phyloP scores from a whole-genome alignment of 2,329 filamentous ascomycete species.

The Monosporascus sp. region DNA sequence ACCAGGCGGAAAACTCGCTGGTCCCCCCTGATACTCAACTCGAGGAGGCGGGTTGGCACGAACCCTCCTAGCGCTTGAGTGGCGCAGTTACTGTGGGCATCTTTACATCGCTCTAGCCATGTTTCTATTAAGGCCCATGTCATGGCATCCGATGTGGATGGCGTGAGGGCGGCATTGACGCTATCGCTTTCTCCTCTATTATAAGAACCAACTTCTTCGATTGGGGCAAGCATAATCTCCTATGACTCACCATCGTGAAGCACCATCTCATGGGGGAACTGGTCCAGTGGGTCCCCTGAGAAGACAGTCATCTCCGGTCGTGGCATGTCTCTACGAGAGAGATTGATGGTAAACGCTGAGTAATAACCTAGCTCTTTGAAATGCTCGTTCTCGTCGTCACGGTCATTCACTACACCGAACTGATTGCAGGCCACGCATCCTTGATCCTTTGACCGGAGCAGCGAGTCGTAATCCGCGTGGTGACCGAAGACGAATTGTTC shows the following conservation, averaged over 20 bases:
- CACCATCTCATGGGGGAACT: slow-evolving; percentile 4
- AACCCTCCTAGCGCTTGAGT: slow-evolving; percentile 1
- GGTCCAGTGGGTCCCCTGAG: slow-evolving; percentile 3
- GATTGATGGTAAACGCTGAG: slow-evolving; percentile 9
- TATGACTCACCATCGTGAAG: slow-evolving; percentile 8
- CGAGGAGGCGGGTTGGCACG: slow-evolving; percentile 11
- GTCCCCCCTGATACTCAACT: background rate
- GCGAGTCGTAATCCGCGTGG: slow-evolving; percentile 9
- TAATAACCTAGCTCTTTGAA: slow-evolving; percentile 7
- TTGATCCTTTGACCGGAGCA: slow-evolving; percentile 3
- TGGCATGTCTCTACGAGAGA: background rate
- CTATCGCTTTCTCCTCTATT: slow-evolving; percentile 8
- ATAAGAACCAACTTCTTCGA: background rate
- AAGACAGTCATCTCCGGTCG: slow-evolving; percentile 5
- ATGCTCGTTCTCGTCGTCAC: slow-evolving; percentile 3
- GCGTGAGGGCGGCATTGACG: slow-evolving; percentile 6
- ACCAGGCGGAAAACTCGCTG: slow-evolving; percentile 10
- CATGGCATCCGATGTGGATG: slow-evolving; percentile 6
- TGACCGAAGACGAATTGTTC: slow-evolving; percentile 12
- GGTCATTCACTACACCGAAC: slow-evolving; percentile 3
- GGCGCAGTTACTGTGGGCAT: slow-evolving; percentile 3
- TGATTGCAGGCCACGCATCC: slow-evolving; percentile 8
- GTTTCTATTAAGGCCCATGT: slow-evolving; percentile 9
- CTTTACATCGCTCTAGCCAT: slow-evolving; percentile 11
- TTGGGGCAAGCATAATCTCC: background rate